A percentile compares a stretch with the other conserved stretches of the same genome.
Evolutionary conservation across 78 protist species (phyloP).

Genomic region (Dictyostelium intermedium): DNA sequence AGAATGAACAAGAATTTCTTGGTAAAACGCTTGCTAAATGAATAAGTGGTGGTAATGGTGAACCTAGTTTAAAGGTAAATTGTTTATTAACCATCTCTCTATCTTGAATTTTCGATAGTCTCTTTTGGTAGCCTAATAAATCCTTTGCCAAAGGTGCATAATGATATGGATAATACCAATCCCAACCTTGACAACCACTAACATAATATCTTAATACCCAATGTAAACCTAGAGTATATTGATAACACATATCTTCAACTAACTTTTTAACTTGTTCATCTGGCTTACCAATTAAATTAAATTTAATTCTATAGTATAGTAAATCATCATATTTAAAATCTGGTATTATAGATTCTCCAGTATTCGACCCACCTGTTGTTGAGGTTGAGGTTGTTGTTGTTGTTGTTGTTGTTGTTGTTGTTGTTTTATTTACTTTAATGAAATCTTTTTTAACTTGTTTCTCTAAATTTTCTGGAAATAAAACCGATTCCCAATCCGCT

Average conservation of each 20-base stretch:
- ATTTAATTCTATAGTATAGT: conserved; percentile 30
- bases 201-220: conserved; percentile 98
- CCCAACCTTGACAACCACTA: conserved; percentile 96
- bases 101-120: neutral
- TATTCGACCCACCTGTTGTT: neutral
- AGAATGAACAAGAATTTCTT: neutral
- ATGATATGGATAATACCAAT: conserved; percentile 98
- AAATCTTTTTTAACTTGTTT: conserved; percentile 18
- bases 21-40: conserved; percentile 69
- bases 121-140: neutral
- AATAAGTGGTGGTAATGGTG: conserved; percentile 32
- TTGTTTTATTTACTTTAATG: neutral
- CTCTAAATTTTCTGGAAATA: conserved; percentile 39
- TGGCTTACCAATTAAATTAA: neutral
- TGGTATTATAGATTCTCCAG: neutral
- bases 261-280: neutral
- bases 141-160: conserved; percentile 95
- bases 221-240: conserved; percentile 91
- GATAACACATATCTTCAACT: neutral
- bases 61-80: neutral
- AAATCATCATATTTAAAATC: neutral
- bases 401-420: neutral
- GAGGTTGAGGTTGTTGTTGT: neutral
- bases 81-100: neutral
- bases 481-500: conserved; percentile 10